These are phyloP conservation scores for Chondrus crispus DNA, from an alignment of 23 red algal genomes.

Conservation along the genomic window DNA sequence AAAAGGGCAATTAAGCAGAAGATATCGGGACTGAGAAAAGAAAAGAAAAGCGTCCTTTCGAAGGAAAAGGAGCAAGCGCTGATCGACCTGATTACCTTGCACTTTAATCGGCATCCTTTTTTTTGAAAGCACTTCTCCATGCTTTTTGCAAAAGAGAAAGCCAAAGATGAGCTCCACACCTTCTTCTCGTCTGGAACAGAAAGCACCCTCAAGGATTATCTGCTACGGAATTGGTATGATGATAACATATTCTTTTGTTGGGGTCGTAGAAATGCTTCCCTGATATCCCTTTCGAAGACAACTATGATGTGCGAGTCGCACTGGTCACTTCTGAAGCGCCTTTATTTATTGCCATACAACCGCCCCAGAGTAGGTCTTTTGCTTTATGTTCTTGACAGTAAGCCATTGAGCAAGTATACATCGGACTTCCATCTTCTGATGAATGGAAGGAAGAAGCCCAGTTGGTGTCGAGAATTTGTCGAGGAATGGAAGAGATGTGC, in stretches of 20 bases:
- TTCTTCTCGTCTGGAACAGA: too few relatives aligned
- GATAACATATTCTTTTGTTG: background rate
- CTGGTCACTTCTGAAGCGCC: background rate
- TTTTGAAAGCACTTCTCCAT: too few relatives aligned
- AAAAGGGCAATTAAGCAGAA: background rate
- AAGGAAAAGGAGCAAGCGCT: too few relatives aligned
- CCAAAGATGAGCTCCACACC: too few relatives aligned
- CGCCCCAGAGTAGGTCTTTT: background rate
- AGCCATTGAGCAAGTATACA: background rate
- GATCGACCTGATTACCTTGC: too few relatives aligned
- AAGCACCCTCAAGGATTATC: too few relatives aligned
- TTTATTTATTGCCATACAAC: background rate
- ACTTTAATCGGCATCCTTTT: too few relatives aligned
- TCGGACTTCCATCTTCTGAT: background rate
- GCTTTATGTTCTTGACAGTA: background rate
- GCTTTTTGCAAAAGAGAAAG: too few relatives aligned
- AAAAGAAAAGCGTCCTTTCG: too few relatives aligned
- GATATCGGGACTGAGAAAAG: background rate
- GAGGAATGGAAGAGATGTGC: constrained; percentile 2
- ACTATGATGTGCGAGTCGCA: background rate
- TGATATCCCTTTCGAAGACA: background rate
- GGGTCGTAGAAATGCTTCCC: background rate
- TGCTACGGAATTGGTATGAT: background rate
- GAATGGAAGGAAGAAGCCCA: background rate
- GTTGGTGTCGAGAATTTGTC: too few relatives aligned